Percentiles rank a stretch among this genome's conserved stretches.
Evolutionary conservation across 441 rosid species (phyloP).

Genomic region (Pelargonium australe): DNA sequence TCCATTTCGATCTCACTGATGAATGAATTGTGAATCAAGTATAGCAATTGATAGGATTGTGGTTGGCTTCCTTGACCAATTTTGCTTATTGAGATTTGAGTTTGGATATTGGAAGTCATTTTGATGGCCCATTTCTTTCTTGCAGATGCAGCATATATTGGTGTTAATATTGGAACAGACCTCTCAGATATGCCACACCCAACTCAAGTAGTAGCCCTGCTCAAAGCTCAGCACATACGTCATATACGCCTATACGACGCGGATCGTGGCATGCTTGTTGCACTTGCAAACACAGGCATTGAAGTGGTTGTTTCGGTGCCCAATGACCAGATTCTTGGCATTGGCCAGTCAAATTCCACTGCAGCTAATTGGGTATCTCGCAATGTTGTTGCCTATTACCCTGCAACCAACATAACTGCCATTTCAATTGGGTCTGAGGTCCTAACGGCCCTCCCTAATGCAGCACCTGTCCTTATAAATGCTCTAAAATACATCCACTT

Average conservation of each 20-base stretch:
- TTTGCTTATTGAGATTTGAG: too few species aligned
- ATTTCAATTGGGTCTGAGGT: slow-evolving; percentile 17
- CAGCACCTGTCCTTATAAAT: slow-evolving; percentile 16
- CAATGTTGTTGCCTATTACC: slow-evolving; percentile 16
- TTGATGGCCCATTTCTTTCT: neutral
- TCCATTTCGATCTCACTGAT: too few species aligned
- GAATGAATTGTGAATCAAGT: too few species aligned
- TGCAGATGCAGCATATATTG: slow-evolving; percentile 13
- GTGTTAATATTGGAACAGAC: slow-evolving; percentile 17
- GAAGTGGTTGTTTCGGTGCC: slow-evolving; percentile 16
- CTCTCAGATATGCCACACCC: slow-evolving; percentile 20
- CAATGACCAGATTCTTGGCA: slow-evolving; percentile 17
- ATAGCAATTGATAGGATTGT: too few species aligned
- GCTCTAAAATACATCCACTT: slow-evolving; percentile 19
- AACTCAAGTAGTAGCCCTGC: slow-evolving; percentile 19
- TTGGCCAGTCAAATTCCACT: slow-evolving; percentile 19
- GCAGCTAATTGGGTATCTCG: slow-evolving; percentile 22
- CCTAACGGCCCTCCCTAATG: slow-evolving; percentile 15
- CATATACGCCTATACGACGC: slow-evolving; percentile 16
- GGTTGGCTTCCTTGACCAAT: too few species aligned
- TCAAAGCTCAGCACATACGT: slow-evolving; percentile 17
- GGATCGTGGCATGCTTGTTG: slow-evolving; percentile 18
- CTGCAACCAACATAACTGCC: slow-evolving; percentile 16
- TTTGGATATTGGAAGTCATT: too few species aligned
- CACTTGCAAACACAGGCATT: slow-evolving; percentile 18